Evolutionary conservation across 2,329 filamentous ascomycete genomes (phyloP).

Genomic region (Stemphylium beticola): DNA sequence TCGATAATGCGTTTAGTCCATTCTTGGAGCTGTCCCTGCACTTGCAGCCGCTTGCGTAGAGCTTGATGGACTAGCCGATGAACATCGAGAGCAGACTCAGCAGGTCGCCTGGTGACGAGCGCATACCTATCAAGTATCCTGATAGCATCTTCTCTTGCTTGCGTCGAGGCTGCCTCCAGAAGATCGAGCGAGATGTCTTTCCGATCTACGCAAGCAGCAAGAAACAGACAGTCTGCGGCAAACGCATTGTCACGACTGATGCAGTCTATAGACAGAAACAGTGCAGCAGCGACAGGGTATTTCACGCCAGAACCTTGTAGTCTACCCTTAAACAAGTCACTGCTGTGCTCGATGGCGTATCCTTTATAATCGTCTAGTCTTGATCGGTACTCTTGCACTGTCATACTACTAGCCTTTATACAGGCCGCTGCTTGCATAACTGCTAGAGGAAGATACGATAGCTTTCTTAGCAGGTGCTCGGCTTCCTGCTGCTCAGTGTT

Average conservation of each 20-base stretch:
- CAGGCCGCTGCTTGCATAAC: no score
- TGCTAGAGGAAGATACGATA: constrained; percentile 10
- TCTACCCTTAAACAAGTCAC: no score
- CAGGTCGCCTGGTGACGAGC: constrained; percentile 15
- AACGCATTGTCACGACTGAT: constrained; percentile 24
- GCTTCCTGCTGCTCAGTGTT: constrained; percentile 13
- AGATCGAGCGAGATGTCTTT: constrained; percentile 28
- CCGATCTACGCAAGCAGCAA: constrained; percentile 47
- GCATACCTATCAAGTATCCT: constrained; percentile 12
- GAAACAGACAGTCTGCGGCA: constrained; percentile 49
- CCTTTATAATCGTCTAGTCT: no score
- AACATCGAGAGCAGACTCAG: constrained; percentile 13
- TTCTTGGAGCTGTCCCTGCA: constrained; percentile 3
- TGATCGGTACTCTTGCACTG: no score
- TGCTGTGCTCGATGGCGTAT: no score
- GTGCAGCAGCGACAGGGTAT: no score
- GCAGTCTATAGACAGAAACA: no score
- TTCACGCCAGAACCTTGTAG: no score
- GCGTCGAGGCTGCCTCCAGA: constrained; percentile 18
- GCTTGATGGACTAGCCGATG: constrained; percentile 22
- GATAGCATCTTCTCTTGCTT: constrained; percentile 22
- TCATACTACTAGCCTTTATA: no score
- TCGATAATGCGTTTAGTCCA: constrained; percentile 14
- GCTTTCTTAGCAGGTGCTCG: constrained; percentile 9
- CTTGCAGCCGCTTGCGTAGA: constrained; percentile 10